A percentile compares a stretch with the other conserved stretches of the same genome.
Conservation (phyloP, 148 eudicot genomes). For the Camellia lanceoleosa region DNA sequence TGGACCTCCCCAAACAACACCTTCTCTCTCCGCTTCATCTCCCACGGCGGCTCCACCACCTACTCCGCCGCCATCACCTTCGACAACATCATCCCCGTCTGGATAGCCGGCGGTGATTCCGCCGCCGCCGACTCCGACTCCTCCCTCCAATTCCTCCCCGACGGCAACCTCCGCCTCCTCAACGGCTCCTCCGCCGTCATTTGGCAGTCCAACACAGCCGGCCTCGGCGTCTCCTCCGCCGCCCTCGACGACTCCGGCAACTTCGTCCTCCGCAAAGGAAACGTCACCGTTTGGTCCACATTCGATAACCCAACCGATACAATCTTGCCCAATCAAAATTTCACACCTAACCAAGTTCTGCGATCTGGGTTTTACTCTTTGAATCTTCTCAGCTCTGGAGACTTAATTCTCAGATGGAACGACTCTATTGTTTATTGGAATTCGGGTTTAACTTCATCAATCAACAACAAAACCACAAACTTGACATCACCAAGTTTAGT, state of each 20-base stretch:
- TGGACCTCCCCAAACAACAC: slow-evolving; percentile 56
- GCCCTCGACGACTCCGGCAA: slow-evolving; percentile 55
- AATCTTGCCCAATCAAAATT: slow-evolving; percentile 49
- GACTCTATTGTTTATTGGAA: slow-evolving; percentile 41
- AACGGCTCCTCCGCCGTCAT: slow-evolving; percentile 29
- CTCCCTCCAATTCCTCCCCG: slow-evolving; percentile 34
- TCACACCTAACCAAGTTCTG: slow-evolving; percentile 31
- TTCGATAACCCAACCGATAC: slow-evolving; percentile 71
- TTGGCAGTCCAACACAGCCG: slow-evolving; percentile 65
- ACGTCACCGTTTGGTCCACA: slow-evolving; percentile 47
- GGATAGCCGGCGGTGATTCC: slow-evolving; percentile 37
- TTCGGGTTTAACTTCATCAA: slow-evolving; percentile 51
- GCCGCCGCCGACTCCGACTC: slow-evolving; percentile 34
- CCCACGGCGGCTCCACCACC: slow-evolving; percentile 13
- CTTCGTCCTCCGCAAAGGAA: slow-evolving; percentile 45
- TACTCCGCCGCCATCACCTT: slow-evolving; percentile 49
- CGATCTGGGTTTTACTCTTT: slow-evolving; percentile 67
- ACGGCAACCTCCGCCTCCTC: slow-evolving; percentile 48
- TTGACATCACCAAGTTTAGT: slow-evolving; percentile 44
- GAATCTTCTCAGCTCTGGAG: slow-evolving; percentile 38
- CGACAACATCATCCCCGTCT: slow-evolving; percentile 43
- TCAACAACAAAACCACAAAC: slow-evolving; percentile 2
- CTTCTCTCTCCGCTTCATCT: slow-evolving; percentile 55
- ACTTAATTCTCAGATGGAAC: slow-evolving; percentile 61
- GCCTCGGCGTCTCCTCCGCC: slow-evolving; percentile 43